Conservation (phyloP, 345 rosid genomes). For the Eucalyptus cloeziana region DNA sequence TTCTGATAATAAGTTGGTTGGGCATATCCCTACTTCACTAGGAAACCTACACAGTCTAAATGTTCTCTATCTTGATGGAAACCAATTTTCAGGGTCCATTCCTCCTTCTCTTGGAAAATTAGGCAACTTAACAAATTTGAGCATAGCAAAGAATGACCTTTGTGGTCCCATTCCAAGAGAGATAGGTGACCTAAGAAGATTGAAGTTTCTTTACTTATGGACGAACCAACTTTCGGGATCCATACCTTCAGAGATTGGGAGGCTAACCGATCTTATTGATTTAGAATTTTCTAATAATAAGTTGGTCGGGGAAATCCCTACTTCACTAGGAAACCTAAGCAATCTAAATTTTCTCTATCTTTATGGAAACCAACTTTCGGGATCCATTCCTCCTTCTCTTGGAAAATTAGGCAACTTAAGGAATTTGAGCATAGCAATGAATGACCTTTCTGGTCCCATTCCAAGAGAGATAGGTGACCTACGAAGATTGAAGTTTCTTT, state of each 20-base stretch:
- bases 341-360: too few species aligned
- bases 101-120: neutral
- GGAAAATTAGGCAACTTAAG: neutral
- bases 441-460: neutral
- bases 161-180: neutral
- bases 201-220: accelerated
- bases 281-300: accelerated
- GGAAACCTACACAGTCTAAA: too few species aligned
- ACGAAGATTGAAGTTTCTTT: neutral
- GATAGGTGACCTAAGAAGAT: neutral
- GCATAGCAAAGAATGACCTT: accelerated
- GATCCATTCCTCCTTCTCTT: neutral
- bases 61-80: too few species aligned
- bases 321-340: too few species aligned
- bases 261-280: accelerated
- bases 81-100: neutral
- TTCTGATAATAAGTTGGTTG: too few species aligned
- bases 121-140: neutral
- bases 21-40: too few species aligned
- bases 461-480: neutral
- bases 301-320: accelerated
- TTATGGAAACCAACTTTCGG: neutral
- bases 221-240: accelerated
- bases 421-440: accelerated
- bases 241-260: neutral